Base-by-base conservation (phyloP, 441 rosid genomes). In the Erodium moschatum region DNA sequence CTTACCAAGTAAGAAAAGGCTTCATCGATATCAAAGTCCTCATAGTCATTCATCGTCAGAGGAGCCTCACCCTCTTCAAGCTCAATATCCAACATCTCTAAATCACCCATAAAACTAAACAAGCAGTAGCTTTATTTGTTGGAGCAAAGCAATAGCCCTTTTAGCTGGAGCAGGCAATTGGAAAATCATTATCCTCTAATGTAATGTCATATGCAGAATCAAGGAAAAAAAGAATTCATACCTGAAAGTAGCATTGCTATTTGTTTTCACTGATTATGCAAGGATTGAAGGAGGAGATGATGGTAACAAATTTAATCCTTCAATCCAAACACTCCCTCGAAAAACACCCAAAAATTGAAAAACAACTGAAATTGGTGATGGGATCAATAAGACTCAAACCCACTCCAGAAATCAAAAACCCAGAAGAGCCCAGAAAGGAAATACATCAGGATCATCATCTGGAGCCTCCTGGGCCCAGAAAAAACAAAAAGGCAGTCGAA, bases 21-120 rank as follows among this genome's bases (percentile, higher is more conserved):
- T 50, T 50, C 56, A n/a, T 50, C 56, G 5, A 50, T 18, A 50
- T 50, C 56, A 50, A 50, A 50, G 56, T 18, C 13, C 15, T 50
- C 18, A n/a, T 4, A 50, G 56, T n/a, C 6, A 15, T 50, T 18
- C 56, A 50, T 50, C 18, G 16, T 50, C 56, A 50, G 16, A 50
- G 12, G 56, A 50, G 56, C 56, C 8, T 50, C 56, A 50, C 56
- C 56, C 56, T 50, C 56, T 50, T 50, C 56, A 50, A 50, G 56
- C 56, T 50, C 56, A 50, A 16, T 50, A 15, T 50, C 15, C 16
- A 50, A 15, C 56, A 50, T 50, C 56, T 50, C 19, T 48, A 48
- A 48, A 48, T 15, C 15, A 48, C 54, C 27, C 27, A 24, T 24
- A 24, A 24, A 24, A 24, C 27, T 24, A 24, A 24, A 24, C 27